Conservation (phyloP, 495 filamentous ascomycete genomes). For the Letharia columbiana region DNA sequence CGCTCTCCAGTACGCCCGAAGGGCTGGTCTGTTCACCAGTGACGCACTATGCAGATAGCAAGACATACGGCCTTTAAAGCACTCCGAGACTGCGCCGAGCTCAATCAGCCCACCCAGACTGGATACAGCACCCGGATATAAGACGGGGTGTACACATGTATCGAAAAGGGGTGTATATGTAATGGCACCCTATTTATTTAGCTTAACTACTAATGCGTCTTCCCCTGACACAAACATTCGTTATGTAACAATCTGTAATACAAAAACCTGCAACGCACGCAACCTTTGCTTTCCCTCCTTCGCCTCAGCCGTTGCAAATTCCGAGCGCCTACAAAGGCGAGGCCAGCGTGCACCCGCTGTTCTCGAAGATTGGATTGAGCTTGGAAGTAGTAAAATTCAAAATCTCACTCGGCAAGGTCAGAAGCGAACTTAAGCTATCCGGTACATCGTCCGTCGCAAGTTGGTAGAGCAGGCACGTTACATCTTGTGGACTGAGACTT, state of each 20-base stretch:
- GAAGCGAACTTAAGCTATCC: constrained; percentile 26
- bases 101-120: too few relatives aligned
- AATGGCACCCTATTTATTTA: too few relatives aligned
- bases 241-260: background rate
- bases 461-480: constrained; percentile 32
- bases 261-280: background rate
- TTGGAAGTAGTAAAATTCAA: constrained; percentile 24
- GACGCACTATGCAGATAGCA: too few relatives aligned
- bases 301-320: background rate
- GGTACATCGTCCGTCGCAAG: constrained; percentile 29
- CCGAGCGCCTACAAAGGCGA: background rate
- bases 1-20: too few relatives aligned
- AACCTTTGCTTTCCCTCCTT: background rate
- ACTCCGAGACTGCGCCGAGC: too few relatives aligned
- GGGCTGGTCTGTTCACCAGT: too few relatives aligned
- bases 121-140: too few relatives aligned
- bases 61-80: too few relatives aligned
- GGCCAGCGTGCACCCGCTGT: constrained; percentile 29
- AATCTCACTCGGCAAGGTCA: constrained; percentile 26
- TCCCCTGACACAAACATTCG: too few relatives aligned
- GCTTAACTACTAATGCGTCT: too few relatives aligned
- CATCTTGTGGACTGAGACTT: constrained; percentile 13
- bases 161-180: too few relatives aligned
- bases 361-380: constrained; percentile 22
- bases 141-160: too few relatives aligned